A percentile compares a stretch with the other conserved stretches of the same genome.
These are phyloP conservation scores for Brassica incana DNA, from an alignment of 345 rosid species.

Conservation along the genomic window DNA sequence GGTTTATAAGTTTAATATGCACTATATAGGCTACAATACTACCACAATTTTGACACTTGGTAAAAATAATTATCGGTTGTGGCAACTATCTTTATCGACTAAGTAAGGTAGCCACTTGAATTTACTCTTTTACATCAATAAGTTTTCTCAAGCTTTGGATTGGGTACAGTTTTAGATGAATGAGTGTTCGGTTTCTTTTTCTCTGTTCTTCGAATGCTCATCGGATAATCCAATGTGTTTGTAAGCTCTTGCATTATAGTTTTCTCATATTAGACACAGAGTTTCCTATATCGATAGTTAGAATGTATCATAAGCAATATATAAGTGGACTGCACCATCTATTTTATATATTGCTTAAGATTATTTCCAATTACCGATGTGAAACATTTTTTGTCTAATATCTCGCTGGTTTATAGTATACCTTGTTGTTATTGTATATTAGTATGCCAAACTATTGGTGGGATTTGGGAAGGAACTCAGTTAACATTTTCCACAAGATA, in stretches of 20 bases:
- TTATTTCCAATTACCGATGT: too few species aligned
- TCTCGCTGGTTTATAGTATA: neutral
- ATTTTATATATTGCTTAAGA: too few species aligned
- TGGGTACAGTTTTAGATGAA: neutral
- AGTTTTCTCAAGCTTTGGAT: neutral
- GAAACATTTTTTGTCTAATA: too few species aligned
- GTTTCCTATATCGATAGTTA: too few species aligned
- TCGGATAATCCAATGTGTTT: neutral
- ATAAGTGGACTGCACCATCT: too few species aligned
- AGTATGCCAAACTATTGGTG: neutral
- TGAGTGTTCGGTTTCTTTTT: neutral
- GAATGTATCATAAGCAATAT: too few species aligned
- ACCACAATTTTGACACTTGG: neutral
- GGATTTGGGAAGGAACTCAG: neutral
- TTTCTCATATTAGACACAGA: neutral
- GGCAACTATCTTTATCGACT: conserved; percentile 1
- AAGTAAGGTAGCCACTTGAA: neutral
- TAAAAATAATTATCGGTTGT: neutral
- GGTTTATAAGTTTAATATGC: neutral
- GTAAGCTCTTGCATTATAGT: neutral
- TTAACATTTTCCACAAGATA: neutral
- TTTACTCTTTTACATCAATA: neutral
- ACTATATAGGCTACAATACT: neutral
- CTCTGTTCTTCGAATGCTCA: neutral
- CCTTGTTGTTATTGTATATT: neutral